Conservation (phyloP, 2,329 filamentous ascomycete species). For the Xylariaceae sp. region DNA sequence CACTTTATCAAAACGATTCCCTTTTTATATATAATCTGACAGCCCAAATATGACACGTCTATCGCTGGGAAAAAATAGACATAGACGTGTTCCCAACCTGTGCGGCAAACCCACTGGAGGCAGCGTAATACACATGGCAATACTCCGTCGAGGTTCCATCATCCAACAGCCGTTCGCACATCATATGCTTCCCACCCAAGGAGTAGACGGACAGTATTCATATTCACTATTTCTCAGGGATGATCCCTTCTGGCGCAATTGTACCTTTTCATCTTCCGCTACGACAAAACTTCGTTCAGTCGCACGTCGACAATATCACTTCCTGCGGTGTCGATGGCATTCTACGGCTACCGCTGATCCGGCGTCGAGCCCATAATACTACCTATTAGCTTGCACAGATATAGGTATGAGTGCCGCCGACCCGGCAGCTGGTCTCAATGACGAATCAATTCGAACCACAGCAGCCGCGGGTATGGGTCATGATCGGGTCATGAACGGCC, state of each 20-base stretch:
- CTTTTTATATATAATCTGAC: neutral
- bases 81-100: constrained; percentile 10
- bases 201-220: constrained; percentile 8
- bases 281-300: no score
- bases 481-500: no score
- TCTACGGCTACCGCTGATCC: no score
- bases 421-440: no score
- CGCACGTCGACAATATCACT: no score
- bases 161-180: constrained; percentile 8
- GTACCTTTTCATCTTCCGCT: no score
- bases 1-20: neutral
- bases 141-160: constrained; percentile 7
- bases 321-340: no score
- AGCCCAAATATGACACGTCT: neutral
- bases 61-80: neutral
- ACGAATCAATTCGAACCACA: no score
- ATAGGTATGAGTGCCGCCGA: no score
- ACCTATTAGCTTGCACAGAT: no score
- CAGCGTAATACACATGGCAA: constrained; percentile 13
- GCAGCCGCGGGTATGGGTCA: no score
- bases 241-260: neutral
- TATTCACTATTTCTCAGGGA: constrained; percentile 7
- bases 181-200: constrained; percentile 15
- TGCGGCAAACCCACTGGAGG: constrained; percentile 15
- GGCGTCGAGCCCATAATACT: no score